Evolutionary conservation across 1,284 basidiomycete genomes (phyloP), one percentile per base, ranked within the genome.

Genomic region (Pholiota adiposa): DNA sequence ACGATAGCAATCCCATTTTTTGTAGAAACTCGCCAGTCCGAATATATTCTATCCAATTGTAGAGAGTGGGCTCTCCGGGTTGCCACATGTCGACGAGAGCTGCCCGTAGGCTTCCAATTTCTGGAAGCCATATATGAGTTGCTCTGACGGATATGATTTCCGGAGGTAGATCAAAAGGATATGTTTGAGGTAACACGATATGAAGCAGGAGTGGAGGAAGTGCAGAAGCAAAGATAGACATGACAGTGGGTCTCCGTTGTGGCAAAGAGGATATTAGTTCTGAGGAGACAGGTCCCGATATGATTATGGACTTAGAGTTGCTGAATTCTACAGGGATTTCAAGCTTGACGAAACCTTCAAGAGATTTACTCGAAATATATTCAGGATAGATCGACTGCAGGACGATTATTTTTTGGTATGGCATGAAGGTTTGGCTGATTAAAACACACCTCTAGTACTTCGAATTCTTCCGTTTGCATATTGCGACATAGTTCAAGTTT

Each of bases 341-440:
- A 12, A 89, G 79, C 66, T 79, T 84, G 27, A 88, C 63, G 4
- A 68, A 60, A 1, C 76, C 76, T 19, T 74, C 74, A 0, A 70
- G 65, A 19, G 74, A 67, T 52, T 79, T 76, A 58, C 72, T 79
- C 3, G 83, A 81, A 31, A 88, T 65, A 65, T 79, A 89, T 66
- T 90, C 87, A 41, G 90, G 90, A 68, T 88, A 89, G 49, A 91
- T 92, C 12, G 89, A 84, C 89, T 91, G 64, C 14, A 46, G 51
- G 33, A 50, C 8, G 51, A 12, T 8, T 14, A 33, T 25, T 29
- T 11, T 27, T 25, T 16, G 21, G 12, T 23, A 8, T 9, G 49
- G 19, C 27, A 5, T 21, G 40, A 8, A 31, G 25, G 14, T n/a
- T 11, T 14, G n/a, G 12, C 12, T 4, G 1, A 34, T 3, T 12